Evolutionary conservation across 441 rosid species (phyloP), one percentile per base, ranked within the genome.

Genomic region (Biscutella laevigata): DNA sequence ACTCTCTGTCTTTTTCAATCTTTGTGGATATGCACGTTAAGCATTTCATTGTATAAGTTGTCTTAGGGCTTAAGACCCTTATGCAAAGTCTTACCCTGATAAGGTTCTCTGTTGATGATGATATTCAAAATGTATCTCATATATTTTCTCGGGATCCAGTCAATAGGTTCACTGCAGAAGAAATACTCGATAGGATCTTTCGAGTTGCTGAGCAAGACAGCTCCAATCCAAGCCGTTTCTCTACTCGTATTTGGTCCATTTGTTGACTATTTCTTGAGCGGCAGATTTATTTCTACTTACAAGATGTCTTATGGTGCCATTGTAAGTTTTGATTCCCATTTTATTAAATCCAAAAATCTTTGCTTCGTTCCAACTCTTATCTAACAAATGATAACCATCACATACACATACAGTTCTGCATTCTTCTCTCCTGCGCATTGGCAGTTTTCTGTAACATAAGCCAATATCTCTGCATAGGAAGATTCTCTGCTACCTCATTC

Each of bases 141-240:
- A 0, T 1, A n/a, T n/a, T 21, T 7, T 35, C 21, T 56, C 1
- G 69, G 51, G 52, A n/a, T 63, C 51, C 74, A 87, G 96, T 77
- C 96, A 28, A 91, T 86, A 47, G 98, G 98, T 32, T 87, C 98
- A 53, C 64, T 85, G 14, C 96, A 91, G 72, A 81, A 77, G 85
- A 91, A 87, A 61, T 91, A 91, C 75, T 77, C 95, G 5, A 48
- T 87, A 40, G 96, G 95, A 66, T 91, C 98, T n/a, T 91, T 91
- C 55, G 96, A 91, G 67, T 74, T 91, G 74, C 74, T 91, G 49
- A 91, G 96, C 65, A 85, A 73, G 71, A 91, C 96, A 6, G 98
- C 98, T 65, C 98, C 98, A 24, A 91, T 91, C 61, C 98, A 91
- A 81, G 96, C 95, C 16, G 7, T 81, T 34, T 91, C 94, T 32